These are phyloP conservation scores for Inonotus obliquus DNA, from an alignment of 1,284 basidiomycete genomes.

Conservation along the genomic window DNA sequence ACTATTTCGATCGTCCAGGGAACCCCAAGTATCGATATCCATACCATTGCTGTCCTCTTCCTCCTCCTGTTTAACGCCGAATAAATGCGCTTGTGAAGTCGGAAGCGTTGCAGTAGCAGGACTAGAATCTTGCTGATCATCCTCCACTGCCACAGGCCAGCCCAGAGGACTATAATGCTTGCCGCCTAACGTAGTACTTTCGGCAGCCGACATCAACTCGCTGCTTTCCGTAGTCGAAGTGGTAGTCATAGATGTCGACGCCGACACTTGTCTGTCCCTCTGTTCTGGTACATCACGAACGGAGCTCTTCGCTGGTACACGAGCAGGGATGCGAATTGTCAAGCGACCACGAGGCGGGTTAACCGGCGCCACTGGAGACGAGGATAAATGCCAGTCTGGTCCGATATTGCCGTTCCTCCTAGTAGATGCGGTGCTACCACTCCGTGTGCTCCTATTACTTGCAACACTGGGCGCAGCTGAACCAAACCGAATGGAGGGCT, in stretches of 20 bases:
- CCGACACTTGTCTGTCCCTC: slow-evolving; percentile 2
- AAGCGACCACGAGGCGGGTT: slow-evolving; percentile 1
- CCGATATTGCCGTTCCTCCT: background rate
- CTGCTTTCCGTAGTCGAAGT: background rate
- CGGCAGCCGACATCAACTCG: background rate
- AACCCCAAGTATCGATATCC: background rate
- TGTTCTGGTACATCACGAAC: background rate
- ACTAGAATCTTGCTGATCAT: background rate
- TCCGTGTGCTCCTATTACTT: background rate
- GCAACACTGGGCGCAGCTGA: slow-evolving; percentile 2
- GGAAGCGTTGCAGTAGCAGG: slow-evolving; percentile 5
- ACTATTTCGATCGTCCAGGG: background rate
- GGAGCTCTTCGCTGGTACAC: background rate
- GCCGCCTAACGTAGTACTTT: background rate
- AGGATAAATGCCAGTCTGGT: background rate
- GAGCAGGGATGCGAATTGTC: slow-evolving; percentile 16
- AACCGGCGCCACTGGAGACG: background rate
- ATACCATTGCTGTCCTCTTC: background rate
- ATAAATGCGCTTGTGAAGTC: background rate
- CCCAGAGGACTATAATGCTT: background rate
- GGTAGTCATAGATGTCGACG: background rate
- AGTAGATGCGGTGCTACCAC: background rate
- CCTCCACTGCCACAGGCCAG: background rate
- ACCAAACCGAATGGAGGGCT: slow-evolving; percentile 8
- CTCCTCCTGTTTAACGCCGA: slow-evolving; percentile 10